Conservation (phyloP, 1,139 yeast species). For the Suhomyces anneliseae region DNA sequence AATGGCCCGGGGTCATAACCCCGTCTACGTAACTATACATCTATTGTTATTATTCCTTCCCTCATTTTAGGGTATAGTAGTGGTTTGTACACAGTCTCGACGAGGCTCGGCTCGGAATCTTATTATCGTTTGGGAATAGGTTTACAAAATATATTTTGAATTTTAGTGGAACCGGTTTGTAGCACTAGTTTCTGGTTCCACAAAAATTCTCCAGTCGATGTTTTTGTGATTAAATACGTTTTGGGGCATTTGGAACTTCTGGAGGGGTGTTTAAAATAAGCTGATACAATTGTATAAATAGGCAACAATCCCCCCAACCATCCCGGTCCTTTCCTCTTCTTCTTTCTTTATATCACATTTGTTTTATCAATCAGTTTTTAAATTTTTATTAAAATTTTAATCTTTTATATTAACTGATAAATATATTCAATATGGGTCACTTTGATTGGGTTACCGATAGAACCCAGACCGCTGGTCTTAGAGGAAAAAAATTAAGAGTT, state of each 20-base stretch:
- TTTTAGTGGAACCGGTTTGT: neutral
- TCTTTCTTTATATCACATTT: neutral
- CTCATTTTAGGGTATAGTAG: neutral
- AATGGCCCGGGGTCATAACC: neutral
- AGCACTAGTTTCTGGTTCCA: neutral
- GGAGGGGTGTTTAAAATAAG: neutral
- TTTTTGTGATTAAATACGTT: neutral
- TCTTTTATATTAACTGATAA: neutral
- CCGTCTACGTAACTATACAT: neutral
- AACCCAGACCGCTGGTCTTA: conserved; percentile 48
- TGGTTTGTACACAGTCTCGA: neutral
- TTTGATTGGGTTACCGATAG: conserved; percentile 23
- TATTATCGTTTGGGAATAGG: neutral
- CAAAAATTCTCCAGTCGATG: no score
- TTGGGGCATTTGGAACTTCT: neutral
- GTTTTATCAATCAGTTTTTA: neutral
- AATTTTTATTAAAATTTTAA: no score
- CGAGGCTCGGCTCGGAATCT: neutral
- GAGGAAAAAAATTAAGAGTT: conserved; percentile 43
- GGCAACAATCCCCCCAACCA: neutral
- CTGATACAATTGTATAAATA: neutral
- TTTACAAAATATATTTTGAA: neutral
- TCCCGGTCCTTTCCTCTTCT: neutral
- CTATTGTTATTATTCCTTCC: neutral
- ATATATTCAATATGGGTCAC: conserved; percentile 3